Conservation (phyloP, 352 stramenopile species). For the Proteromonas lacertae region DNA sequence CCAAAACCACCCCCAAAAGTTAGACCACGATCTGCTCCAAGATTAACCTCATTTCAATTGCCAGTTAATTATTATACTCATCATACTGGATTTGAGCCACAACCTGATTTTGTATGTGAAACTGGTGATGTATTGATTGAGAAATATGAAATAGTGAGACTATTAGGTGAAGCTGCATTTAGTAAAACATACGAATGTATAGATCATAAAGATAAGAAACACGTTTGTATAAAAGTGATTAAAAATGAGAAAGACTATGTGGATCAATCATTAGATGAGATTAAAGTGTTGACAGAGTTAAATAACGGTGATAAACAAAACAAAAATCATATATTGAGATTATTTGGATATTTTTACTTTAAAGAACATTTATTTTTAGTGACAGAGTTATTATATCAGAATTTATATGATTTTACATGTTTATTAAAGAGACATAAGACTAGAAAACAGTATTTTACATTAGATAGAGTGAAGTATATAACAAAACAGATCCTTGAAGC, state of each 20-base stretch:
- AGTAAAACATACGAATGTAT: conserved; percentile 24
- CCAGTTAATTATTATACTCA: conserved; percentile 2
- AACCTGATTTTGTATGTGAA: conserved; percentile 1
- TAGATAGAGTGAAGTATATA: conserved; percentile 46
- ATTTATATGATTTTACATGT: not conserved
- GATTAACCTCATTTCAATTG: too few relatives aligned
- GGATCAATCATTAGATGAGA: conserved; percentile 69
- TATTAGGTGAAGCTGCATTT: conserved; percentile 27
- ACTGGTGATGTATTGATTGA: conserved; percentile 16
- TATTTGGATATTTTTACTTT: conserved; percentile 64
- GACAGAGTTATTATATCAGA: conserved; percentile 39
- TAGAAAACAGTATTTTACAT: conserved; percentile 66
- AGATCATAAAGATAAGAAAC: conserved; percentile 11
- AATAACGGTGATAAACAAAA: conserved; percentile 32
- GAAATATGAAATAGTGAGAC: conserved; percentile 25
- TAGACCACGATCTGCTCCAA: too few relatives aligned
- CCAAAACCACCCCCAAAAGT: too few relatives aligned
- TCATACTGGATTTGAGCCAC: conserved; percentile 5
- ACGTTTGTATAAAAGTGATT: conserved; percentile 84
- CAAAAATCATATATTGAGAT: conserved; percentile 41
- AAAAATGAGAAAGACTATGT: conserved; percentile 99
- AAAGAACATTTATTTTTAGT: conserved; percentile 61
- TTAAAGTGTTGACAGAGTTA: conserved; percentile 39
- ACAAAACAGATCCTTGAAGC: conserved; percentile 26
- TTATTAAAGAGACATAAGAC: conserved; percentile 8